Percentiles rank a stretch among this genome's conserved stretches.
Conservation (phyloP, 352 stramenopile genomes). For the Globisporangium camurandrum region DNA sequence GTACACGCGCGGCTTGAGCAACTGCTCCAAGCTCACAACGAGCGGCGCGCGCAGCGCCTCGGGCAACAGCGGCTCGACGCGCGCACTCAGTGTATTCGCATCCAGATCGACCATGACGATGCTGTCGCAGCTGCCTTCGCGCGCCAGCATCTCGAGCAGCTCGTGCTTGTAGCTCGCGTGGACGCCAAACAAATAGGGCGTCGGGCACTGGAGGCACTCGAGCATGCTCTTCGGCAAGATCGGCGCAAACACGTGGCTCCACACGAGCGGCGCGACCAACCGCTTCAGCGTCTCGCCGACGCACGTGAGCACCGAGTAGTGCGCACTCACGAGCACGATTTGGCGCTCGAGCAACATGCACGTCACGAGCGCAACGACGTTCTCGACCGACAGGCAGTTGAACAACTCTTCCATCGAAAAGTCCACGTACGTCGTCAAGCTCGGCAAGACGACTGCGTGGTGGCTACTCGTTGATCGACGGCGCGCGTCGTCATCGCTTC, state of each 20-base stretch:
- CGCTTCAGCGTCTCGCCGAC: constrained; percentile 75
- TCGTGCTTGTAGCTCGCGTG: constrained; percentile 64
- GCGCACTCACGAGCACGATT: constrained; percentile 69
- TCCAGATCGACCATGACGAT: constrained; percentile 75
- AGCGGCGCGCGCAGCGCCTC: constrained; percentile 35
- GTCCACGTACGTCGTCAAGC: constrained; percentile 53
- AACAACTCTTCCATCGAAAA: constrained; percentile 83
- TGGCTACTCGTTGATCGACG: too few relatives aligned
- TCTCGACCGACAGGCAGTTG: constrained; percentile 63
- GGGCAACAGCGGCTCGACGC: constrained; percentile 34
- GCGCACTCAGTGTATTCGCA: constrained; percentile 41
- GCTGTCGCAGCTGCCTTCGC: constrained; percentile 63
- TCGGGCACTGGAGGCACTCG: constrained; percentile 78
- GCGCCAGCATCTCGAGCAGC: constrained; percentile 61
- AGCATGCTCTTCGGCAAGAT: constrained; percentile 78
- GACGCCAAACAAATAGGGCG: constrained; percentile 81
- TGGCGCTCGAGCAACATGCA: constrained; percentile 73
- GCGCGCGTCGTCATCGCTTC: too few relatives aligned
- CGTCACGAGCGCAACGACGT: constrained; percentile 60
- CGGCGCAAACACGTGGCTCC: constrained; percentile 82
- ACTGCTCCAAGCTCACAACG: constrained; percentile 38
- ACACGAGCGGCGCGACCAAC: constrained; percentile 70
- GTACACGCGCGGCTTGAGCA: constrained; percentile 67
- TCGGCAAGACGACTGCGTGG: too few relatives aligned
- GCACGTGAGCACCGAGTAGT: constrained; percentile 71